Conservation (phyloP, 495 filamentous ascomycete species). For the Margaritispora aquatica region DNA sequence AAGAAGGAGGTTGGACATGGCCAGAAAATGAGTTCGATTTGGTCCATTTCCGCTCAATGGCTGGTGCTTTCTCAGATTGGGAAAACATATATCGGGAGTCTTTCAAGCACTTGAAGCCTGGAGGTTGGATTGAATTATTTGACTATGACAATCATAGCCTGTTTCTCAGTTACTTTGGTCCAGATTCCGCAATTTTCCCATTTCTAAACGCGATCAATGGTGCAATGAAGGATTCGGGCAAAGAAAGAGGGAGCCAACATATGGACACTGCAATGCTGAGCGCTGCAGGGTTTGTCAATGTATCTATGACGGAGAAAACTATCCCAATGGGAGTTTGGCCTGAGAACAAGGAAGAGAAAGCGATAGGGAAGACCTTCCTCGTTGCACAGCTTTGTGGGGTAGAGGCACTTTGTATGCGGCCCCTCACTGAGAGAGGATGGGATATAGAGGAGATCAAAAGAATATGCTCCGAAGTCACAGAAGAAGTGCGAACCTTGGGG, state of each 20-base stretch:
- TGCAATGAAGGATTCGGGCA: constrained; percentile 36
- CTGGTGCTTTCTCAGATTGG: constrained; percentile 62
- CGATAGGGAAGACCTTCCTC: constrained; percentile 59
- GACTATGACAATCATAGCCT: constrained; percentile 43
- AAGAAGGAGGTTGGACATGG: constrained; percentile 43
- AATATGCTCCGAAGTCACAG: constrained; percentile 46
- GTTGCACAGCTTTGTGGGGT: constrained; percentile 57
- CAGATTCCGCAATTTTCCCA: constrained; percentile 30
- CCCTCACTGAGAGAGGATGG: constrained; percentile 56
- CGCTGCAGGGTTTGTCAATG: constrained; percentile 56
- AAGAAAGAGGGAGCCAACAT: constrained; percentile 47
- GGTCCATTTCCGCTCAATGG: constrained; percentile 57
- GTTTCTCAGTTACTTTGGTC: constrained; percentile 34
- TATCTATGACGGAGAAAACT: constrained; percentile 44
- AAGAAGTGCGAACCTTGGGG: constrained; percentile 45
- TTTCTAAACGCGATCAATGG: constrained; percentile 31
- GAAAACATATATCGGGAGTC: constrained; percentile 51
- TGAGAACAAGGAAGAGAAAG: constrained; percentile 44
- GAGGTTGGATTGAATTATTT: constrained; percentile 59
- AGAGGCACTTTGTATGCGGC: constrained; percentile 54
- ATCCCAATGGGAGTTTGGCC: constrained; percentile 57
- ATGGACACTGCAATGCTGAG: constrained; percentile 43
- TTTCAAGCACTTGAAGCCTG: constrained; percentile 51
- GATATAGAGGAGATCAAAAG: constrained; percentile 44
- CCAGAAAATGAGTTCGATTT: constrained; percentile 55